Conservation (phyloP, 768 basidiomycete genomes). For the Tulasnella sp. region DNA sequence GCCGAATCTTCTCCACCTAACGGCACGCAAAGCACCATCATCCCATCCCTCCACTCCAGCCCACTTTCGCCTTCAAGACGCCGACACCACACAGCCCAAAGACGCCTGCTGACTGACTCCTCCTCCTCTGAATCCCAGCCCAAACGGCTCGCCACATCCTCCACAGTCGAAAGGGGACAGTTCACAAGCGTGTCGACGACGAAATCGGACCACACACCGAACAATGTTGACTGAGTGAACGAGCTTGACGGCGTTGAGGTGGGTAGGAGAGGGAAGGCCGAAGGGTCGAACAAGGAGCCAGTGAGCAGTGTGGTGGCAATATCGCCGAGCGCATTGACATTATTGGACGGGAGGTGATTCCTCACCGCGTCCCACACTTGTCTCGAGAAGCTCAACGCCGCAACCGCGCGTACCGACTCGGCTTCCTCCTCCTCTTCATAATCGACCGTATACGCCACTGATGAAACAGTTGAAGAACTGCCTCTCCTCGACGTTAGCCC, state of each 20-base stretch:
- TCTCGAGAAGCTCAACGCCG: neutral
- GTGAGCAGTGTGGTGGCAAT: neutral
- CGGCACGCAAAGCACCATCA: neutral
- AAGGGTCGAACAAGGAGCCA: neutral
- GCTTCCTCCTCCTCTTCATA: no score
- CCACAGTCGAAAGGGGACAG: neutral
- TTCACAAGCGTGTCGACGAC: slow-evolving; percentile 10
- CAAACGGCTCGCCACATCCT: neutral
- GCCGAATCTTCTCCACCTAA: neutral
- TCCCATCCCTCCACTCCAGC: slow-evolving; percentile 5
- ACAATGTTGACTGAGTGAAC: neutral
- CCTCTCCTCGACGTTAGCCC: neutral
- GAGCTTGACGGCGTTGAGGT: neutral
- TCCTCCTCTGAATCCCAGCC: neutral
- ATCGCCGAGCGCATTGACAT: neutral
- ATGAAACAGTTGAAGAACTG: no score
- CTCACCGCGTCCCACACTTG: slow-evolving; percentile 3
- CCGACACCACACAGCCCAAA: neutral
- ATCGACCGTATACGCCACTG: no score
- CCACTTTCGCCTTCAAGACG: neutral
- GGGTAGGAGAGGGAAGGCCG: neutral
- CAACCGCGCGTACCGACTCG: no score
- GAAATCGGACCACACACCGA: slow-evolving; percentile 9
- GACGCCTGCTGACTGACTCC: neutral
- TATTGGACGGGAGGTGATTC: neutral